Percentiles rank a stretch among this genome's conserved stretches.
Evolutionary conservation across 2,329 filamentous ascomycete species (phyloP).

Genomic region (Neocucurbitaria cava): DNA sequence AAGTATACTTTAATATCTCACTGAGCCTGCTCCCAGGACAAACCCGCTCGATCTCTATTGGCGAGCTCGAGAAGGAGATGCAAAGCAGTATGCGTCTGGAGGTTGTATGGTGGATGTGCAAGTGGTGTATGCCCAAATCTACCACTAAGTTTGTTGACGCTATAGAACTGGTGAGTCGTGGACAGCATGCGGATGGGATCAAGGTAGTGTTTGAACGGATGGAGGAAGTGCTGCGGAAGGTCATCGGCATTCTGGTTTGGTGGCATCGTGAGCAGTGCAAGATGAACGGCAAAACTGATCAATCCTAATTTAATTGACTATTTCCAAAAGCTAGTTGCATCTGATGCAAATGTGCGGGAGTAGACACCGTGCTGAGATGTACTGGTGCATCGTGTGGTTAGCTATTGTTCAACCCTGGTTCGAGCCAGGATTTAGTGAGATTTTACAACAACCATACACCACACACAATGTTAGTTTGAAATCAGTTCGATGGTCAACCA

Average conservation of each 20-base stretch:
- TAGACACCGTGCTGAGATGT: no score
- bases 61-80: not conserved
- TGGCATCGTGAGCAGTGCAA: not conserved
- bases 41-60: not conserved
- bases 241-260: not conserved
- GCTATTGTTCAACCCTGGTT: not conserved
- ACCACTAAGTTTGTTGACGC: not conserved
- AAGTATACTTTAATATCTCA: not conserved
- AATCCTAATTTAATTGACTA: no score
- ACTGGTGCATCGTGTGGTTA: not conserved
- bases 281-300: not conserved
- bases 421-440: no score
- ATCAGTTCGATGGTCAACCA: no score
- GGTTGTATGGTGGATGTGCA: not conserved
- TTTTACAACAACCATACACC: no score
- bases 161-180: not conserved
- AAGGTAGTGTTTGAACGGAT: not conserved
- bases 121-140: not conserved
- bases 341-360: not conserved
- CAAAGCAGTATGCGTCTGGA: not conserved
- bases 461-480: no score
- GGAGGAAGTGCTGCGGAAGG: not conserved
- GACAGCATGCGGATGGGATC: not conserved
- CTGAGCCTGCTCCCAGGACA: not conserved
- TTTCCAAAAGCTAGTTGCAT: not conserved